Evolutionary conservation across 768 basidiomycete genomes (phyloP).

Genomic region (Suillus bovinus): DNA sequence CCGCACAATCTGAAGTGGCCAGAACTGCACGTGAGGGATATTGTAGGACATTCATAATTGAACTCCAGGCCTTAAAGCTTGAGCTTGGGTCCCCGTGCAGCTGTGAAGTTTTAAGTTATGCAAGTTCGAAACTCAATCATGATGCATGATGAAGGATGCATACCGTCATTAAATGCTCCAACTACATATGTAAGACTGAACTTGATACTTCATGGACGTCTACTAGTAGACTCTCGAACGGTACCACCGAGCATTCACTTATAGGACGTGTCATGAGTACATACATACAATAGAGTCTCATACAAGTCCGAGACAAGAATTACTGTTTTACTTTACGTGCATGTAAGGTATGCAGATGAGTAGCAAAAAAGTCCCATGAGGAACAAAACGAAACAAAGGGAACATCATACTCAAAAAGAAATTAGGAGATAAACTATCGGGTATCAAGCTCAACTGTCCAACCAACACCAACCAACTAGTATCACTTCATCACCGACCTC

Average conservation of each 20-base stretch:
- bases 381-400: neutral
- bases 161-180: no score
- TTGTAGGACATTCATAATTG: no score
- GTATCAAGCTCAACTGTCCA: neutral
- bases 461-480: neutral
- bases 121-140: no score
- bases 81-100: no score
- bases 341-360: neutral
- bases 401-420: neutral
- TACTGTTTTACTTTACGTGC: neutral
- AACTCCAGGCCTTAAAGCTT: no score
- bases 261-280: neutral
- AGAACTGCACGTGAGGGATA: no score
- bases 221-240: neutral
- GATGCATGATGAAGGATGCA: no score
- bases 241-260: neutral
- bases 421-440: neutral
- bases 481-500: conserved; percentile 7
- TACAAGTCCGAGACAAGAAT: conserved; percentile 4
- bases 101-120: no score
- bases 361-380: conserved; percentile 3
- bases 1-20: neutral
- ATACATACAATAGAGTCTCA: neutral
- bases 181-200: no score
- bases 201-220: no score